A percentile compares a stretch with the other conserved stretches of the same genome.
These are phyloP conservation scores for Knoxdaviesia capensis DNA, from an alignment of 2,329 filamentous ascomycete genomes.

Conservation along the genomic window DNA sequence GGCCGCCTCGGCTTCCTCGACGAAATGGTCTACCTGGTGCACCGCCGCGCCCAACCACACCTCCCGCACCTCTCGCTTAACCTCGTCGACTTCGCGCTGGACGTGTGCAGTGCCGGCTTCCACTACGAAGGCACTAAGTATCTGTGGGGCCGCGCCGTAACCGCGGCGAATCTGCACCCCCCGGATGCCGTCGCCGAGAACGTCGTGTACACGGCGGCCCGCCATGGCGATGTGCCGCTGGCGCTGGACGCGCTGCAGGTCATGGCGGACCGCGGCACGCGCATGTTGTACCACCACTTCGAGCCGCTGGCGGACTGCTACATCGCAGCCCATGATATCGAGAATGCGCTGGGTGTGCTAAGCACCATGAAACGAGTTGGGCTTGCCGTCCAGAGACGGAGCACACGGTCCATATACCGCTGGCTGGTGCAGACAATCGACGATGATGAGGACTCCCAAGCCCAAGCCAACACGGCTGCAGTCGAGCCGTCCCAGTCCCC, in stretches of 20 bases:
- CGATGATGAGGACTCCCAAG: conserved; percentile 6
- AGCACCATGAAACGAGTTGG: conserved; percentile 53
- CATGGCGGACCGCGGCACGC: conserved; percentile 35
- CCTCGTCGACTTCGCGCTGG: conserved; percentile 56
- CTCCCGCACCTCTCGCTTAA: conserved; percentile 18
- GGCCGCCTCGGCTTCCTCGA: conserved; percentile 55
- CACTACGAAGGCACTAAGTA: conserved; percentile 45
- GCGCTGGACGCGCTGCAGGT: conserved; percentile 51
- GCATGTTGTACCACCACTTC: conserved; percentile 50
- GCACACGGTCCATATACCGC: conserved; percentile 41
- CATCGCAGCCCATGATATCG: conserved; percentile 34
- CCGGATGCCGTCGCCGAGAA: conserved; percentile 45
- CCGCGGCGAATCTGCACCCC: conserved; percentile 15
- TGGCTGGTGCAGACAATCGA: conserved; percentile 39
- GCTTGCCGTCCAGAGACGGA: conserved; percentile 31
- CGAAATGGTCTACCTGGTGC: conserved; percentile 51
- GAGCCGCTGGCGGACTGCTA: conserved; percentile 61
- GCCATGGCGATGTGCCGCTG: conserved; percentile 44
- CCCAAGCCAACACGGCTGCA: no score
- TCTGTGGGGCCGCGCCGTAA: conserved; percentile 51
- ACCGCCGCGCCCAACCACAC: conserved; percentile 23
- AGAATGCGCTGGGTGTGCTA: conserved; percentile 47
- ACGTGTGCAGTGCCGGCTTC: conserved; percentile 44
- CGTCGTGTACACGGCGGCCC: conserved; percentile 52
- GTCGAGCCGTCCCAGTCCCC: no score